Evolutionary conservation across 148 eudicot genomes (phyloP).

Genomic region (Rhododendron griersonianum): DNA sequence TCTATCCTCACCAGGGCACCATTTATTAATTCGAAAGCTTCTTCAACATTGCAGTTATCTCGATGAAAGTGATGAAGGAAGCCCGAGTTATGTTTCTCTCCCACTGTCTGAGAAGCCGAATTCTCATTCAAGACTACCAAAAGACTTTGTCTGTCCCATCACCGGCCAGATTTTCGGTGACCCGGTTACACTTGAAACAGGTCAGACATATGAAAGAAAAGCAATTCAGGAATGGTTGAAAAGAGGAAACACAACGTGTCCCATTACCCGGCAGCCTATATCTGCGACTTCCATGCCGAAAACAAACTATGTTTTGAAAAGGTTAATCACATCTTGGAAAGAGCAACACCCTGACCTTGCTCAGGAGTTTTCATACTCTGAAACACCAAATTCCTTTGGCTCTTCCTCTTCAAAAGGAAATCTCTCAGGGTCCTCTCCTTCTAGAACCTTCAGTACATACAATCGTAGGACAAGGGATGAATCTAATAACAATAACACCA

Average conservation of each 20-base stretch:
- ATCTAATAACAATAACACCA: conserved; percentile 14
- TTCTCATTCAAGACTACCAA: conserved; percentile 46
- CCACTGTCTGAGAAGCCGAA: conserved; percentile 31
- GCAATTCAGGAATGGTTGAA: conserved; percentile 62
- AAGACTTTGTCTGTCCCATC: conserved; percentile 61
- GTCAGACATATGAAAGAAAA: conserved; percentile 58
- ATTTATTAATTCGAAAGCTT: neutral
- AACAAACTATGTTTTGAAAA: conserved; percentile 51
- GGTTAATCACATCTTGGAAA: conserved; percentile 52
- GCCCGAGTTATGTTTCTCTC: conserved; percentile 30
- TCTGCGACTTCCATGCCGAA: conserved; percentile 36
- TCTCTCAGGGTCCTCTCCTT: conserved; percentile 21
- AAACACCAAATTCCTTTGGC: conserved; percentile 27
- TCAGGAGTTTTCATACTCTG: conserved; percentile 35
- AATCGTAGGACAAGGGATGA: conserved; percentile 12
- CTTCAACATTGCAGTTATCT: conserved; percentile 19
- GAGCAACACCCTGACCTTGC: conserved; percentile 48
- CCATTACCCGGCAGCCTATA: conserved; percentile 53
- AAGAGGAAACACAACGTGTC: conserved; percentile 56
- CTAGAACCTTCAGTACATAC: conserved; percentile 1
- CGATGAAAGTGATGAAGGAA: conserved; percentile 31
- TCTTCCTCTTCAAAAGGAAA: conserved; percentile 17
- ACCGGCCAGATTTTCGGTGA: conserved; percentile 44
- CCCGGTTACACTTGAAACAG: conserved; percentile 58
- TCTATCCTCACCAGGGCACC: neutral